Base-by-base conservation (phyloP, 331 rosid genomes). In the Prunus yedoensis region DNA sequence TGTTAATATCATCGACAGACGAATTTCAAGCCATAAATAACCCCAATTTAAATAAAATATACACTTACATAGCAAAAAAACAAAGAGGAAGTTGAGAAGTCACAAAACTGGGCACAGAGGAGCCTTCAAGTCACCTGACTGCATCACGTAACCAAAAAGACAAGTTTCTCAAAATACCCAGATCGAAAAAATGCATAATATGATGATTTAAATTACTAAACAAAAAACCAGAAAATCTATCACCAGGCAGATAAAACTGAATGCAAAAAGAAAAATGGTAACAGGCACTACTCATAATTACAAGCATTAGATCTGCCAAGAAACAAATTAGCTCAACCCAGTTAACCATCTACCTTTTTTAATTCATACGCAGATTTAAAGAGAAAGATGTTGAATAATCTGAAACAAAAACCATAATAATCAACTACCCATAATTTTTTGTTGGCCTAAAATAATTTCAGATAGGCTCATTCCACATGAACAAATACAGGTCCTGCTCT, bases 21-120 rank as follows among this genome's bases (percentile, higher is more conserved):
- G 17, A 30, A 32, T 8, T 2, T 1, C 0, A 71, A 54, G 52
- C 38, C 4, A 8, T 56, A 12, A n/a, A 13, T 1, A 25, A 14
- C 10, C 49, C 10, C 2, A 53, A n/a, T 53, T 14, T 4, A 14
- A 35, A 52, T 18, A 71, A 5, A 6, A 38, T 15, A 71, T 38
- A 38, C 10, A 71, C 76, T 71, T 16, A 71, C 76, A 71, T 71
- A 8, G 43, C 10, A 38, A 70, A 20, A 21, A 4, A n/a, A 56
- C 14, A 41, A 43, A 56, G 53, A 56, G 20, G 20, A 21, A 21
- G 76, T 49, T 4, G 66, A 23, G 52, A 56, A 15, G 54, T 56
- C 64, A 30, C 63, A 53, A n/a, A 8, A 32, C 7, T n/a, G 50
- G 8, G 63, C 3, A n/a, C 50, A 3, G 16, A 14, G 7, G 35